Percentiles rank a stretch among this genome's conserved stretches.
These are phyloP conservation scores for Penicillium macrosclerotiorum DNA, from an alignment of 495 filamentous ascomycete species.

Conservation along the genomic window DNA sequence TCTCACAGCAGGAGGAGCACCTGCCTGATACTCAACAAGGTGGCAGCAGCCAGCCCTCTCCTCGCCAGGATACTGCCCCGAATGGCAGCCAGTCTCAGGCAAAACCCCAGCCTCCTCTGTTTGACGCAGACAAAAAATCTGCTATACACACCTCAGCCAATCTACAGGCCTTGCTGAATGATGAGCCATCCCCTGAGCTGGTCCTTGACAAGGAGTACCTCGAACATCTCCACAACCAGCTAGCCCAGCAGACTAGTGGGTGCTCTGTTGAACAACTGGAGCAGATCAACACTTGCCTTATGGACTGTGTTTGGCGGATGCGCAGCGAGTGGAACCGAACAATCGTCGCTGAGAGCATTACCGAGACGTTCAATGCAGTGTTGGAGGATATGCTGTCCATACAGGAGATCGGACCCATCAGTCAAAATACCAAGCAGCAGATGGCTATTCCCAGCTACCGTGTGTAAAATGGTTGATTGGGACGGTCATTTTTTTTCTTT, in stretches of 20 bases:
- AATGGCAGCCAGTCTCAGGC: constrained; percentile 18
- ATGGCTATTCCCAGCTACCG: constrained; percentile 24
- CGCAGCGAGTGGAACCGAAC: constrained; percentile 79
- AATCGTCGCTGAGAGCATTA: constrained; percentile 59
- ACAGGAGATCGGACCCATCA: constrained; percentile 52
- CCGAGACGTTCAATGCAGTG: constrained; percentile 73
- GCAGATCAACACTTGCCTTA: constrained; percentile 84
- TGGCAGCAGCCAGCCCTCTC: constrained; percentile 41
- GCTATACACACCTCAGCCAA: constrained; percentile 26
- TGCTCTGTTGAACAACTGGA: constrained; percentile 92
- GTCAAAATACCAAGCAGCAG: constrained; percentile 39
- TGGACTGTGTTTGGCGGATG: constrained; percentile 81
- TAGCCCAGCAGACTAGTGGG: constrained; percentile 68
- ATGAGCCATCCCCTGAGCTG: constrained; percentile 41
- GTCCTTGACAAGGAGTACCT: constrained; percentile 58
- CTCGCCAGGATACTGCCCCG: too few relatives aligned
- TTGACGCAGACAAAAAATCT: constrained; percentile 36
- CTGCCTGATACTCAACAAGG: constrained; percentile 46
- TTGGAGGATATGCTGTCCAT: constrained; percentile 74
- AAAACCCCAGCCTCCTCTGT: constrained; percentile 47
- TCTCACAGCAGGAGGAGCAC: constrained; percentile 45
- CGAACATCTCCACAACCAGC: constrained; percentile 51
- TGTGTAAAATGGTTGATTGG: constrained; percentile 2
- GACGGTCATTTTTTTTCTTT: background rate
- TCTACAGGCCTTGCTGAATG: constrained; percentile 43